These are phyloP conservation scores for Babesia gibsoni DNA, from an alignment of 169 alveolate species.

Conservation along the genomic window DNA sequence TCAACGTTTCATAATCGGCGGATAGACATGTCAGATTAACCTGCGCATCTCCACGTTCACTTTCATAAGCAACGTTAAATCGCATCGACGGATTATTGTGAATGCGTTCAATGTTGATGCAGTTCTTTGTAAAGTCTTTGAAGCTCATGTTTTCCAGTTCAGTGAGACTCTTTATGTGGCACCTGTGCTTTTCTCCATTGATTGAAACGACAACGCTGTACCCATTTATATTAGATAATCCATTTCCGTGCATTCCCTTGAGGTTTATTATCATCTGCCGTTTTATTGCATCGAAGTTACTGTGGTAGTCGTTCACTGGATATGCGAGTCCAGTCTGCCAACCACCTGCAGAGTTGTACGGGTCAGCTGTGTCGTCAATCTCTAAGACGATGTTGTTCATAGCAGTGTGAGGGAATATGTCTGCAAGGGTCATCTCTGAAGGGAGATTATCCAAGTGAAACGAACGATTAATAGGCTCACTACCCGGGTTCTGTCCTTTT, in stretches of 20 bases:
- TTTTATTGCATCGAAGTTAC: slow-evolving; percentile 51
- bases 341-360: slow-evolving; percentile 43
- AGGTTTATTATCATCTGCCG: slow-evolving; percentile 50
- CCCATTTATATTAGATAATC: slow-evolving; percentile 20
- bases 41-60: slow-evolving; percentile 27
- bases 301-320: slow-evolving; percentile 54
- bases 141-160: slow-evolving; percentile 48
- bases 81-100: slow-evolving; percentile 56
- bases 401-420: slow-evolving; percentile 49
- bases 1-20: slow-evolving; percentile 38
- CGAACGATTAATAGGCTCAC: slow-evolving; percentile 19
- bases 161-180: slow-evolving; percentile 53
- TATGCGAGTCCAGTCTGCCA: slow-evolving; percentile 56
- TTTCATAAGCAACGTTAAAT: slow-evolving; percentile 49
- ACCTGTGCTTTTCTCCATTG: slow-evolving; percentile 62
- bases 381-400: slow-evolving; percentile 26
- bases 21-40: slow-evolving; percentile 39
- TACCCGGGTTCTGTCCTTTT: slow-evolving; percentile 51
- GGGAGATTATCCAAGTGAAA: slow-evolving; percentile 48
- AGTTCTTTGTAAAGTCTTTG: slow-evolving; percentile 39
- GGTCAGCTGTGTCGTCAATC: slow-evolving; percentile 43
- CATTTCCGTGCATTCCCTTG: slow-evolving; percentile 60
- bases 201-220: slow-evolving; percentile 49
- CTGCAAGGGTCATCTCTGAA: slow-evolving; percentile 32
- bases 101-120: slow-evolving; percentile 54